A percentile compares a stretch with the other conserved stretches of the same genome.
phyloP scores from a whole-genome alignment of 768 basidiomycete species.

The Macrolepiota dolichaula region DNA sequence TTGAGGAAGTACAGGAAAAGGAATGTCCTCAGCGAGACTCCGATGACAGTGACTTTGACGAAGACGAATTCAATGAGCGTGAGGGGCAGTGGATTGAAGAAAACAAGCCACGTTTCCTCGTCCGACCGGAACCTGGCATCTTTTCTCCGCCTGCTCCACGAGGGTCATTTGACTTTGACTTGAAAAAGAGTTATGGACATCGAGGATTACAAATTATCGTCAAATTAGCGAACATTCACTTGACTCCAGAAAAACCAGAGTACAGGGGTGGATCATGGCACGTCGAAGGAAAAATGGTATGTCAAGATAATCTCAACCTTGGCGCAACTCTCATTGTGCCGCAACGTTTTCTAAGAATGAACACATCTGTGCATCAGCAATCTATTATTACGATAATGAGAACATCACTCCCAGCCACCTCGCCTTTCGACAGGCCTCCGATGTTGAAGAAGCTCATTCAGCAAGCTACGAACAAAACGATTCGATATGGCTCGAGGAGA shows the following conservation, averaged over 20 bases:
- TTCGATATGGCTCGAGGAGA: constrained; percentile 18
- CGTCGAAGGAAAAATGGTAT: not conserved
- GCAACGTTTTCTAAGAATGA: constrained; percentile 14
- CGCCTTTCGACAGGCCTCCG: constrained; percentile 14
- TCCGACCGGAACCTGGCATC: constrained; percentile 16
- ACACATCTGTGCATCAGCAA: constrained; percentile 17
- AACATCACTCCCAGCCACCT: constrained; percentile 14
- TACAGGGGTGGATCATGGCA: constrained; percentile 21
- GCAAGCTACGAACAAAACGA: constrained; percentile 18
- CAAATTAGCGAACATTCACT: constrained; percentile 19
- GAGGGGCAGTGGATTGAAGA: not conserved
- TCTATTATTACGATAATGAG: constrained; percentile 16
- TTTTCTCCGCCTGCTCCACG: constrained; percentile 15
- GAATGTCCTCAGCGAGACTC: not conserved
- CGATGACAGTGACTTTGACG: not conserved
- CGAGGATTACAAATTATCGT: constrained; percentile 17
- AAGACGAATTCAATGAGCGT: not conserved
- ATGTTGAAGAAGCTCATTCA: not conserved
- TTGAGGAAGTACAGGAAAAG: not conserved
- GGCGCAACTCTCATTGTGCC: not conserved
- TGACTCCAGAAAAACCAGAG: constrained; percentile 16
- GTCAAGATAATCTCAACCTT: not conserved
- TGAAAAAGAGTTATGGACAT: not conserved
- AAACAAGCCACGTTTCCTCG: constrained; percentile 17
- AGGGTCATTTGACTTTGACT: constrained; percentile 21